Percentiles rank a stretch among this genome's conserved stretches.
These are phyloP conservation scores for Nepenthes gracilis DNA, from an alignment of 148 eudicot genomes.

Conservation along the genomic window DNA sequence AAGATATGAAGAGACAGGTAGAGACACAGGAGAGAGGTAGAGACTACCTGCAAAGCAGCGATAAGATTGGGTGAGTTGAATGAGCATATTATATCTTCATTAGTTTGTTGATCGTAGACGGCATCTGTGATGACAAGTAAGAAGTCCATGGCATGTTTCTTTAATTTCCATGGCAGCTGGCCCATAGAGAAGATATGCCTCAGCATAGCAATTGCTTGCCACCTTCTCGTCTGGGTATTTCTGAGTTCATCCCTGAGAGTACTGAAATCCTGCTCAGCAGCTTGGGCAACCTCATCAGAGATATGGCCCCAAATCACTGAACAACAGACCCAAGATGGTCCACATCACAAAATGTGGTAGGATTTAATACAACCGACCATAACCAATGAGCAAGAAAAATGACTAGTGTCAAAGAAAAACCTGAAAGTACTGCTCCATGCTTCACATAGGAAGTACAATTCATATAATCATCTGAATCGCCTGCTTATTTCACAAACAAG, in stretches of 20 bases:
- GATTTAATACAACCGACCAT: not conserved
- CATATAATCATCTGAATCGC: constrained; percentile 38
- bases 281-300: constrained; percentile 43
- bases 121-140: constrained; percentile 48
- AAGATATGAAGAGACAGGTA: constrained; percentile 8
- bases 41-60: constrained; percentile 66
- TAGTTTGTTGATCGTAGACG: constrained; percentile 12
- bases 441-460: constrained; percentile 59
- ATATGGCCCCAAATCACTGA: constrained; percentile 79
- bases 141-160: constrained; percentile 51
- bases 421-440: constrained; percentile 80
- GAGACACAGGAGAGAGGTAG: constrained; percentile 1
- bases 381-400: constrained; percentile 7
- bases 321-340: not conserved
- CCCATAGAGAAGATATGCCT: constrained; percentile 35
- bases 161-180: constrained; percentile 56
- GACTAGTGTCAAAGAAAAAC: constrained; percentile 19
- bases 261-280: constrained; percentile 44
- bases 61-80: constrained; percentile 27
- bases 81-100: constrained; percentile 32
- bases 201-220: constrained; percentile 68
- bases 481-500: constrained; percentile 20
- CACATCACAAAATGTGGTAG: not conserved
- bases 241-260: constrained; percentile 46
- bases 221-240: constrained; percentile 45